Evolutionary conservation across 306 rosid species (phyloP), one percentile per base, ranked within the genome.

Genomic region (Corylus americana): DNA sequence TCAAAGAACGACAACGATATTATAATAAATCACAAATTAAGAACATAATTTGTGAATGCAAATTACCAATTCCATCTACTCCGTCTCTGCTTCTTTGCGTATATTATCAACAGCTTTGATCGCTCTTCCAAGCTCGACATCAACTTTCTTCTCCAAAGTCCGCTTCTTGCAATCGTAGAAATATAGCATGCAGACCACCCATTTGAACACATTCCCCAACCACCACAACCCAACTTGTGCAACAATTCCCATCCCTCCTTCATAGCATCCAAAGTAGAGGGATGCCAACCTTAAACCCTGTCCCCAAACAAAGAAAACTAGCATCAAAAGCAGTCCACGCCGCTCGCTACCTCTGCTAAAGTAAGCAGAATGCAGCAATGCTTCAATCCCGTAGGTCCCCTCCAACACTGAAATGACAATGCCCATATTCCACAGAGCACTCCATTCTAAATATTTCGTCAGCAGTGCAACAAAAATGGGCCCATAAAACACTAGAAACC

Each of bases 391-490:
- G 63, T 69, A 55, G 22, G 71, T 71, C 11, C 87, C 89, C 44
- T 92, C 88, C 81, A 86, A 49, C 12, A 89, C 66, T 35, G 94
- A 90, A 29, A 90, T 78, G 54, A 87, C 90, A 71, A 87, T 63
- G 48, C 92, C 81, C 92, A 87, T 78, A 35, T 90, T 89, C 92
- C 94, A 90, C 62, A 77, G 48, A 44, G 88, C 85, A 70, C 86
- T 87, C 90, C 92, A 83, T 76, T 87, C 91, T 82, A 86, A 74
- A 77, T 86, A 90, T 13, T 79, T 68, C 47, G 74, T 69, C 4
- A 88, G 71, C 44, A 89, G 63, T 66, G 71, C 79, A 58, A 25
- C 47, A 64, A 84, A 8, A n/a, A 74, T 70, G 22, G 83, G 2
- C 69, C 71, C 68, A 48, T 75, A 74, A 50, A 87, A 27, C 16